Base-by-base conservation (phyloP, 352 stramenopile genomes). In the Pythium inflatum region DNA sequence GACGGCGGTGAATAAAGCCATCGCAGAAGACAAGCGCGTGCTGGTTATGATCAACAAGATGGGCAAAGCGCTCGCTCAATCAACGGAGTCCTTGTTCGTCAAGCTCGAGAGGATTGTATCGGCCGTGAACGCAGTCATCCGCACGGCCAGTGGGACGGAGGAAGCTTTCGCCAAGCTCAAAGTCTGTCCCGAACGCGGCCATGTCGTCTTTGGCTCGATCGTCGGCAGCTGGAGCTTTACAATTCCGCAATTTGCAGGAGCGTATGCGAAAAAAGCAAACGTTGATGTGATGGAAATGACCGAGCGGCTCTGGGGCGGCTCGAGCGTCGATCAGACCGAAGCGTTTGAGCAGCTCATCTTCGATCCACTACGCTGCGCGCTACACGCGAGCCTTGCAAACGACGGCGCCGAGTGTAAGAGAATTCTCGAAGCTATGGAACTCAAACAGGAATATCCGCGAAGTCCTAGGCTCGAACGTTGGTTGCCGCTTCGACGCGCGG, bases 201-300 rank as follows among this genome's bases (percentile, higher is more conserved):
- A 14, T 22, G 57, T 65, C 14, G 41, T 45, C 36, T 55, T 65
- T 30, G 57, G 57, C 25, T 54, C 57, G n/a, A 18, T 55, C 5
- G 13, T 22, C 24, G 57, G 41, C n/a, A 22, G 20, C 24, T 65
- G 57, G 57, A 40, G 6, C 7, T 54, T 65, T 9, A 50, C 22
- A 2, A 16, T 49, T 14, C 9, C 24, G 13, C 33, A 49, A 13
- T 38, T 49, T n/a, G 18, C 24, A 11, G 54, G 11, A 36, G 7
- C 12, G 11, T 49, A 24, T n/a, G 24, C 14, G 3, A 12, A 14
- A 8, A 25, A 14, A 38, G 20, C 49, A 5, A 22, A 62, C 25
- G 13, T 50, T 11, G 49, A 40, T 28, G 30, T 38, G 25, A 11
- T 11, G 5, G 20, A 38, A 7, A 38, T 57, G 49, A 40, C 49